Base-by-base conservation (phyloP, 2,329 filamentous ascomycete species). In the Pseudogymnoascus sp. region DNA sequence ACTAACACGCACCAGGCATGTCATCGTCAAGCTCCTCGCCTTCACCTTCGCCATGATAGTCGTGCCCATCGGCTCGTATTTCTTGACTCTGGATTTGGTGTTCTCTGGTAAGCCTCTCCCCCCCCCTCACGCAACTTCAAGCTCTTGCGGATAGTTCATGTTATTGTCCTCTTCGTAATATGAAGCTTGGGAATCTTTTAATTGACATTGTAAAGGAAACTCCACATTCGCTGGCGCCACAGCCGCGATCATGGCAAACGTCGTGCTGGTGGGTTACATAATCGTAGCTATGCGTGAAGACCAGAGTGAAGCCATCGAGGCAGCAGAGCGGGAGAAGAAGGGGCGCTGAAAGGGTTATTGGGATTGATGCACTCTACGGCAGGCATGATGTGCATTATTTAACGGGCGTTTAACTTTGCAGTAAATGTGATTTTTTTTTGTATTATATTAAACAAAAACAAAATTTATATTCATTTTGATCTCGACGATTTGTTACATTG, bases 41-140 rank as follows among this genome's bases (percentile, higher is more conserved):
- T 97, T 97, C 76, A 96, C 92, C 0, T 78, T 92, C 38, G 92
- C 91, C 71, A 97, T 99, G 93, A 82, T 97, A 63, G 82, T 88
- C 14, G 75, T 89, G 18, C 94, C 94, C 12, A 90, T 99, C 67
- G 87, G 90, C 39, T 91, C 89, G 41, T 99, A 97, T 75, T 99
- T 95, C 73, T 70, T 89, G 50, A 89, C 89, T 0, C 80, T 96
- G 28, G 82, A 92, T 70, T 81, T 79, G 0, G 68, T 97, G 28
- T 97, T 96, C 75, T 78, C 79, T 67, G 92, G 93, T 92, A 76
- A 61, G 77, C 70, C 47, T 41, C 20, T 18, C 47, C 18, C 47
- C 58, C 25, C 18, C 6, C 28, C 12, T 25, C 6, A 6, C 12
- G n/a, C 18, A 25, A 3, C 5, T 28, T 14, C 12, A n/a, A n/a